Percentiles rank a stretch among this genome's conserved stretches.
Conservation (phyloP, 1,139 yeast genomes). For the Hemisphaericaspora xylanilytica region DNA sequence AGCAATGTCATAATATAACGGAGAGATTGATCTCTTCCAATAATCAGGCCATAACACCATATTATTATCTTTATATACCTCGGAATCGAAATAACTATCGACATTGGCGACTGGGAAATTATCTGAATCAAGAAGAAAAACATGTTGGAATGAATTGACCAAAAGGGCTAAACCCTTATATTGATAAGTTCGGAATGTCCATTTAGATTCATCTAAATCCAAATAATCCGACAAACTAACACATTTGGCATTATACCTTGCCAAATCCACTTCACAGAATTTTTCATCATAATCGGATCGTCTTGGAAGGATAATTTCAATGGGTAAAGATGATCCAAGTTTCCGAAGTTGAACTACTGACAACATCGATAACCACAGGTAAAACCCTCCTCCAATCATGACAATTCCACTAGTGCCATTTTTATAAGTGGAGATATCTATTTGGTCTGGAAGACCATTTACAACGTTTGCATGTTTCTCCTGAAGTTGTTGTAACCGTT, state of each 20-base stretch:
- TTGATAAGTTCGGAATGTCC: slow-evolving; percentile 36
- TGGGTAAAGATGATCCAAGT: slow-evolving; percentile 34
- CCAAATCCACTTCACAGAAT: slow-evolving; percentile 23
- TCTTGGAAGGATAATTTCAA: slow-evolving; percentile 34
- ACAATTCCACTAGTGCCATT: slow-evolving; percentile 30
- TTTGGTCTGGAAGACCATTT: slow-evolving; percentile 21
- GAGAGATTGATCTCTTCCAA: slow-evolving; percentile 73
- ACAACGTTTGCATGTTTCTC: slow-evolving; percentile 23
- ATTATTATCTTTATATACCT: slow-evolving; percentile 54
- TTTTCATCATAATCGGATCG: slow-evolving; percentile 28
- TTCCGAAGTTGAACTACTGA: slow-evolving; percentile 31
- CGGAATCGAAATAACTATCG: slow-evolving; percentile 45
- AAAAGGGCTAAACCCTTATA: slow-evolving; percentile 39
- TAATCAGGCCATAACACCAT: slow-evolving; percentile 78
- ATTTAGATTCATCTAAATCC: slow-evolving; percentile 29
- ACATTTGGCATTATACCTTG: slow-evolving; percentile 27
- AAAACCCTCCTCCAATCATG: slow-evolving; percentile 36
- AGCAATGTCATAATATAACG: slow-evolving; percentile 63
- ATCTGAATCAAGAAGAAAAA: slow-evolving; percentile 41
- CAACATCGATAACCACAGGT: slow-evolving; percentile 38
- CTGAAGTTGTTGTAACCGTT: slow-evolving; percentile 21
- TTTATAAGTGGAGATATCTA: slow-evolving; percentile 23
- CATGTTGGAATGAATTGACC: slow-evolving; percentile 40
- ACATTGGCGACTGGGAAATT: slow-evolving; percentile 35
- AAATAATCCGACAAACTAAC: slow-evolving; percentile 32